Evolutionary conservation across 2,329 filamentous ascomycete genomes (phyloP), one percentile per base, ranked within the genome.

Genomic region (Malbranchea zuffiana): DNA sequence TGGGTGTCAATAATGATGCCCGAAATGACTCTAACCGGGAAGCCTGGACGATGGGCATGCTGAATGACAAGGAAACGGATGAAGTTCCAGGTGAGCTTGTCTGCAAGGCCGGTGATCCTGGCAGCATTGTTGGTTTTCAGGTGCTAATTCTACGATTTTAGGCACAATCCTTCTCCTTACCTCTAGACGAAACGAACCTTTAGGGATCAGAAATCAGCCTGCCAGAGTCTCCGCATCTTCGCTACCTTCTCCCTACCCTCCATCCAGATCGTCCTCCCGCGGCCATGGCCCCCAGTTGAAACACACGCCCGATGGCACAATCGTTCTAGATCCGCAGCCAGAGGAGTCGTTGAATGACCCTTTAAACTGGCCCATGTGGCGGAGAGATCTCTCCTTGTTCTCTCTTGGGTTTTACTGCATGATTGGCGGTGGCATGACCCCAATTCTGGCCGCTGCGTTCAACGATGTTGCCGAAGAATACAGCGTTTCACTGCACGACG

Each of bases 321-420:
- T 95, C 50, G 85, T 96, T 38, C 66, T 96, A 10, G 81, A 92
- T 0, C 88, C 88, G 0, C 88, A 96, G 55, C 88, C 88, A 0
- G 86, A 95, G 42, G 86, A 95, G 35, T 86, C 83, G 0, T 67
- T 71, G 35, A 95, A 96, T 47, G 88, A 96, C 50, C 88, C 88
- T 1, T 64, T 96, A 39, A 96, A 96, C 56, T 96, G 88, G 88
- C 78, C 82, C 0, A 64, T 71, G 5, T 84, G 83, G 78, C 74
- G 84, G 26, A 71, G 88, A 57, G 85, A 96, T 57, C 59, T 70
- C 16, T 84, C 88, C 0, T 62, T 96, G 44, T 50, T 93, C 0
- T 88, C 81, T 0, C 67, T 96, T 3, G 88, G 88, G 1, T 80
- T 94, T 51, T 94, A 93, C 60, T 94, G 86, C 59, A 82, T 95